Evolutionary conservation across 192 early-diverging fungal species (phyloP).

Genomic region (Funneliformis mosseae): DNA sequence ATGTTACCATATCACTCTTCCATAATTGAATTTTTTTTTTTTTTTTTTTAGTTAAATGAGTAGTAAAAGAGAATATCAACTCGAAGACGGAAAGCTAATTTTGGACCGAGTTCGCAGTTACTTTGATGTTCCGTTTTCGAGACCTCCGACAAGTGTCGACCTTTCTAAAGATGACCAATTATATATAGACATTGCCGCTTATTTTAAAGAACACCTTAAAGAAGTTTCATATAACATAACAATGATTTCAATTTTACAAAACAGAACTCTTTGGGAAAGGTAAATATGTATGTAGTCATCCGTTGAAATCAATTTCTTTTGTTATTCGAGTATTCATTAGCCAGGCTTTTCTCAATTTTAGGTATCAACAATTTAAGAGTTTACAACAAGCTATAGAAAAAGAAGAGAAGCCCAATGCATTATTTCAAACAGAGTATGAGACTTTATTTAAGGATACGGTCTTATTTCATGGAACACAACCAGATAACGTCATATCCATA

Average conservation of each 20-base stretch:
- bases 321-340: background rate
- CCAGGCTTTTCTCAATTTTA: background rate
- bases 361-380: conserved; percentile 19
- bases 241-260: conserved; percentile 10
- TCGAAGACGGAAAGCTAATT: conserved; percentile 16
- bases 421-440: background rate
- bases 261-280: conserved; percentile 17
- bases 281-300: background rate
- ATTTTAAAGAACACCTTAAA: background rate
- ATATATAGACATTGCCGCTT: conserved; percentile 5
- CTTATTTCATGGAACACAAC: conserved; percentile 28
- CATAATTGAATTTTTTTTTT: background rate
- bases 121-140: background rate
- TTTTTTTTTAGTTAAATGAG: background rate
- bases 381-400: background rate
- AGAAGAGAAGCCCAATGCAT: background rate
- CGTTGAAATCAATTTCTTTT: background rate
- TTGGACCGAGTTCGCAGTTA: conserved; percentile 18
- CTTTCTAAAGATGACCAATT: background rate
- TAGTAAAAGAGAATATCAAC: conserved; percentile 24
- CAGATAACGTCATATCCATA: conserved; percentile 18
- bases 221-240: background rate
- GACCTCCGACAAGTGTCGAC: background rate
- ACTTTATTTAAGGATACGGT: conserved; percentile 21
- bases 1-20: background rate